These are phyloP conservation scores for Termitomyces sp. DNA, from an alignment of 768 basidiomycete genomes.

Conservation along the genomic window DNA sequence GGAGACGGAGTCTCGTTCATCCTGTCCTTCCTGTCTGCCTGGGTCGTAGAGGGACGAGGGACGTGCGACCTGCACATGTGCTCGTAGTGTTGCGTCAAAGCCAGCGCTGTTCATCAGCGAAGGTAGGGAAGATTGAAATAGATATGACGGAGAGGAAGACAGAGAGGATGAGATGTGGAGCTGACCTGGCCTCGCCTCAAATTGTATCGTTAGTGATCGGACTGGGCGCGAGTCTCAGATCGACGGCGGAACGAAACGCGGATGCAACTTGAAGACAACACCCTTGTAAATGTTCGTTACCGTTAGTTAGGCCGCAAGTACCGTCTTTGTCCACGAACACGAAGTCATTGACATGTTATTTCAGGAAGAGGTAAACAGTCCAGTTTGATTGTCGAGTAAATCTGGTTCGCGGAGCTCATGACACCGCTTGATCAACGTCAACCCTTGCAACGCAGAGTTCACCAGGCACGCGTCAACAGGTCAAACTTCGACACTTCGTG, in stretches of 20 bases:
- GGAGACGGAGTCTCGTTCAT: constrained; percentile 47
- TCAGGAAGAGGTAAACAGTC: constrained; percentile 35
- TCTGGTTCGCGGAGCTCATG: constrained; percentile 40
- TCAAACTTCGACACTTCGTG: constrained; percentile 41
- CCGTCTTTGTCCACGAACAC: constrained; percentile 33
- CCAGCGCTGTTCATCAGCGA: constrained; percentile 25
- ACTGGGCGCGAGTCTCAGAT: constrained; percentile 38
- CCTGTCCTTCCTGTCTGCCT: constrained; percentile 23
- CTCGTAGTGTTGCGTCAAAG: constrained; percentile 13
- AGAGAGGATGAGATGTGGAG: constrained; percentile 10
- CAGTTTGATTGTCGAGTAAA: constrained; percentile 37
- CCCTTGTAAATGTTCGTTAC: constrained; percentile 28
- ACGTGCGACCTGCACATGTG: constrained; percentile 22
- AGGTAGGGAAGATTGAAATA: constrained; percentile 6
- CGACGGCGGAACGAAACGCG: constrained; percentile 39
- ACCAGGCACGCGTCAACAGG: constrained; percentile 37
- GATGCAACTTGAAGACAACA: constrained; percentile 31
- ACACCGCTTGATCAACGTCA: constrained; percentile 39
- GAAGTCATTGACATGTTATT: constrained; percentile 41
- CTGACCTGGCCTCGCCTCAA: constrained; percentile 14
- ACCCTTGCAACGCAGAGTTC: constrained; percentile 37
- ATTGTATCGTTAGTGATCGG: constrained; percentile 33
- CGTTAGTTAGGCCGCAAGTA: constrained; percentile 18
- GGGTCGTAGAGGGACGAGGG: constrained; percentile 19
- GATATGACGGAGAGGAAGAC: constrained; percentile 10